Conservation (phyloP, 352 stramenopile species). For the Albugo candida region DNA sequence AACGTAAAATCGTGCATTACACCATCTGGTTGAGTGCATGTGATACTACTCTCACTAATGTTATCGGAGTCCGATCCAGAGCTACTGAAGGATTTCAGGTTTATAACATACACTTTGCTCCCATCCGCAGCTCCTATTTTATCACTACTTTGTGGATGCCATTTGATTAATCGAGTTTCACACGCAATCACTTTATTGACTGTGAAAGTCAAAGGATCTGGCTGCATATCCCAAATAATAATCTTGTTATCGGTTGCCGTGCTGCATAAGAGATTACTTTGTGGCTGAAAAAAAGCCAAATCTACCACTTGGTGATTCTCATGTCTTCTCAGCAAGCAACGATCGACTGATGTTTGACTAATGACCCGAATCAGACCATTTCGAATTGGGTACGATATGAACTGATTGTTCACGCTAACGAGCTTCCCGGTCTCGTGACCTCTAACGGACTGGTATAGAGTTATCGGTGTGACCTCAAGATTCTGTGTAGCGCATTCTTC, state of each 20-base stretch:
- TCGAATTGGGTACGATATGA: constrained; percentile 73
- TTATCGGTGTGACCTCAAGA: constrained; percentile 71
- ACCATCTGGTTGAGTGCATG: constrained; percentile 39
- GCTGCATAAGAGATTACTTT: constrained; percentile 47
- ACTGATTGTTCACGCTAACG: constrained; percentile 65
- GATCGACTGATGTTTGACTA: constrained; percentile 53
- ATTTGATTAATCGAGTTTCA: constrained; percentile 47
- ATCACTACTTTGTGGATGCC: constrained; percentile 53
- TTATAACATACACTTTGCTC: constrained; percentile 35
- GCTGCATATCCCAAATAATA: constrained; percentile 48
- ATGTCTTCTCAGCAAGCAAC: constrained; percentile 52
- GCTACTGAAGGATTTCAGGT: constrained; percentile 27
- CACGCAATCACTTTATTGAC: constrained; percentile 40
- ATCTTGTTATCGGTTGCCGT: constrained; percentile 53
- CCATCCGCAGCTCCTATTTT: constrained; percentile 56
- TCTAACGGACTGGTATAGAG: constrained; percentile 60
- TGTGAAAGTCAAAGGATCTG: constrained; percentile 41
- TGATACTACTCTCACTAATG: constrained; percentile 41
- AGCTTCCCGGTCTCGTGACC: constrained; percentile 48
- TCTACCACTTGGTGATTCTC: constrained; percentile 52
- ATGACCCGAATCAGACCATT: constrained; percentile 74
- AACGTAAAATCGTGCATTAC: constrained; percentile 71
- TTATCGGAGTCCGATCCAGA: constrained; percentile 24
- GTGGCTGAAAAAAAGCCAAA: constrained; percentile 50
- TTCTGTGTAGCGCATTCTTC: constrained; percentile 20